phyloP scores from a whole-genome alignment of 495 filamentous ascomycete species.

The Podospora australis region DNA sequence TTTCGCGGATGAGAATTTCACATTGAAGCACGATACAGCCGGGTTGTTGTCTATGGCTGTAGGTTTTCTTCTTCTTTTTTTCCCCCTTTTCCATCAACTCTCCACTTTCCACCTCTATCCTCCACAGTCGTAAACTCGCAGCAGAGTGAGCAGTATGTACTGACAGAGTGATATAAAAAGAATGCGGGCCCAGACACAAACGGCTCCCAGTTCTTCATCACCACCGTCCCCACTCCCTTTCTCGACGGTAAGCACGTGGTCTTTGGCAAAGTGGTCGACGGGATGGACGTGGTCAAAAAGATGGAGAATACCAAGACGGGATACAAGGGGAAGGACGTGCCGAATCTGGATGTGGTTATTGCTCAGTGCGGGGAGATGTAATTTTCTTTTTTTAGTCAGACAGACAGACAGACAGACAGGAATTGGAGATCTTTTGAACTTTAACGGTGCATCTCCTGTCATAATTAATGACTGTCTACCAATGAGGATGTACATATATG shows the following conservation, averaged over 20 bases:
- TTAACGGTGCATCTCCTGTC: too few relatives aligned
- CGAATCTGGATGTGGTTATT: slow-evolving; percentile 78
- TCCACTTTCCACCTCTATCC: not conserved
- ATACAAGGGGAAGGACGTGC: slow-evolving; percentile 63
- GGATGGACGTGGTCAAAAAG: slow-evolving; percentile 81
- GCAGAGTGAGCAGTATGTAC: not conserved
- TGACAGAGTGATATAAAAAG: slow-evolving; percentile 30
- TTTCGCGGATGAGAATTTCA: slow-evolving; percentile 92
- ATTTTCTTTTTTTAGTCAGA: too few relatives aligned
- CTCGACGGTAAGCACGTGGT: slow-evolving; percentile 95
- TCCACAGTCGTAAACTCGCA: not conserved
- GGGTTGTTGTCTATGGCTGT: slow-evolving; percentile 93
- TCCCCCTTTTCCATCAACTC: not conserved
- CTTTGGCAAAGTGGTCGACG: slow-evolving; percentile 84
- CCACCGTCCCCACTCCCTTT: slow-evolving; percentile 75
- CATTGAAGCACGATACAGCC: slow-evolving; percentile 64
- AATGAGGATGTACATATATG: too few relatives aligned
- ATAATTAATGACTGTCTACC: too few relatives aligned
- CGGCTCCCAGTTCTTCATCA: slow-evolving; percentile 97
- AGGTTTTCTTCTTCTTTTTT: slow-evolving; percentile 29
- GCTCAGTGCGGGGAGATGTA: slow-evolving; percentile 87
- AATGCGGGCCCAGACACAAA: slow-evolving; percentile 93
- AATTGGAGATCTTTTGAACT: too few relatives aligned
- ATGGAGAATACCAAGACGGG: slow-evolving; percentile 82
- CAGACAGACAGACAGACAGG: too few relatives aligned